Percentiles rank a stretch among this genome's conserved stretches.
Conservation (phyloP, 768 basidiomycete species). For the Boletus patriciae region DNA sequence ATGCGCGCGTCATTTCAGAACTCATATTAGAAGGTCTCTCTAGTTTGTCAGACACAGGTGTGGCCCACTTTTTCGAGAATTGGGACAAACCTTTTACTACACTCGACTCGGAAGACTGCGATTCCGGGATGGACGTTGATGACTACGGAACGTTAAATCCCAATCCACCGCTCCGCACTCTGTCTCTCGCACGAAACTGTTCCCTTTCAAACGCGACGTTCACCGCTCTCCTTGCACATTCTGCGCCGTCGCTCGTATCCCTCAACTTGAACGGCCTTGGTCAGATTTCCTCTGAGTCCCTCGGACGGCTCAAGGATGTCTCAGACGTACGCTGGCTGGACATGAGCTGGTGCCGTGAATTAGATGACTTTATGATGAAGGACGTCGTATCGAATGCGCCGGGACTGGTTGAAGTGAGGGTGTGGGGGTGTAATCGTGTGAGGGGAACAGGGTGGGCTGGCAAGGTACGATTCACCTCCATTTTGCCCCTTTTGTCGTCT, state of each 20-base stretch:
- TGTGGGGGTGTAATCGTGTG: slow-evolving; percentile 56
- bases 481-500: not conserved
- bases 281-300: slow-evolving; percentile 48
- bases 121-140: slow-evolving; percentile 24
- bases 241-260: slow-evolving; percentile 52
- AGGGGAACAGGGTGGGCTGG: slow-evolving; percentile 43
- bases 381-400: slow-evolving; percentile 52
- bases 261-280: slow-evolving; percentile 82
- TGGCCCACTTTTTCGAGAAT: slow-evolving; percentile 63
- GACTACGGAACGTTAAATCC: slow-evolving; percentile 12
- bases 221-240: slow-evolving; percentile 63
- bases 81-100: slow-evolving; percentile 40
- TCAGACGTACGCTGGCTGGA: slow-evolving; percentile 60
- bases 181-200: slow-evolving; percentile 68
- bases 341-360: slow-evolving; percentile 79
- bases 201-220: slow-evolving; percentile 55
- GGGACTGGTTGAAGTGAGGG: slow-evolving; percentile 45
- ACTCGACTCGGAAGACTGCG: slow-evolving; percentile 9
- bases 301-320: slow-evolving; percentile 40
- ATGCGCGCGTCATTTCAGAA: slow-evolving; percentile 47
- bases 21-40: slow-evolving; percentile 58
- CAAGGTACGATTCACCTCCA: slow-evolving; percentile 39
- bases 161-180: slow-evolving; percentile 47
- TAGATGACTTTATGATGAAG: slow-evolving; percentile 83
- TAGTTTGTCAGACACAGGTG: slow-evolving; percentile 67